These are phyloP conservation scores for Cyberlindnera mrakii DNA, from an alignment of 805 yeast species.

Conservation along the genomic window DNA sequence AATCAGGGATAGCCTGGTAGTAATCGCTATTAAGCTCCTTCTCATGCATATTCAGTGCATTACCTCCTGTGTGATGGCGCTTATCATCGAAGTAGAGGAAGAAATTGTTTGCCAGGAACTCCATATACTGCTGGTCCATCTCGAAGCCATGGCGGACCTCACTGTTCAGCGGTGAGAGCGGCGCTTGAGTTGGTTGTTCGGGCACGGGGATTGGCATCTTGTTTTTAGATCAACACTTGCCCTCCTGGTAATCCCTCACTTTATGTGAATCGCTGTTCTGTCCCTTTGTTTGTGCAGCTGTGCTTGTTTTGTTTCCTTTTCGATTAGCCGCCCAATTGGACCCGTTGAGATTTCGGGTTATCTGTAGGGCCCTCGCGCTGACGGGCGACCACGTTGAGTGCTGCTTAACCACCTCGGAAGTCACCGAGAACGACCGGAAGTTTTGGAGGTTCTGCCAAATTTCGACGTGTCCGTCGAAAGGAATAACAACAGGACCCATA, in stretches of 20 bases:
- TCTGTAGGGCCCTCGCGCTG: no score
- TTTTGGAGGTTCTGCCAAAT: neutral
- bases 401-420: no score
- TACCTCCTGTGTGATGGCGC: constrained; percentile 86
- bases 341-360: no score
- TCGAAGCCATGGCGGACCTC: constrained; percentile 67
- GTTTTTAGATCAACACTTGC: neutral
- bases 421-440: no score
- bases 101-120: constrained; percentile 56
- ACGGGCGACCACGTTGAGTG: no score
- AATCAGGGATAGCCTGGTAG: constrained; percentile 73
- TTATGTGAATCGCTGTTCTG: neutral
- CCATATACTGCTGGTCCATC: constrained; percentile 53
- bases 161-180: constrained; percentile 30
- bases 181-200: constrained; percentile 1
- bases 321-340: no score
- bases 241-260: neutral
- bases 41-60: constrained; percentile 58
- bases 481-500: neutral
- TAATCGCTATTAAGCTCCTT: constrained; percentile 39
- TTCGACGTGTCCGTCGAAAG: neutral
- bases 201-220: constrained; percentile 1
- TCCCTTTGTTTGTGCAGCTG: neutral
- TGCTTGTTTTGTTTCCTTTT: no score
- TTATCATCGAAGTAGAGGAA: constrained; percentile 86